A percentile compares a stretch with the other conserved stretches of the same genome.
These are phyloP conservation scores for Terfezia boudieri DNA, from an alignment of 495 filamentous ascomycete species.

Conservation along the genomic window DNA sequence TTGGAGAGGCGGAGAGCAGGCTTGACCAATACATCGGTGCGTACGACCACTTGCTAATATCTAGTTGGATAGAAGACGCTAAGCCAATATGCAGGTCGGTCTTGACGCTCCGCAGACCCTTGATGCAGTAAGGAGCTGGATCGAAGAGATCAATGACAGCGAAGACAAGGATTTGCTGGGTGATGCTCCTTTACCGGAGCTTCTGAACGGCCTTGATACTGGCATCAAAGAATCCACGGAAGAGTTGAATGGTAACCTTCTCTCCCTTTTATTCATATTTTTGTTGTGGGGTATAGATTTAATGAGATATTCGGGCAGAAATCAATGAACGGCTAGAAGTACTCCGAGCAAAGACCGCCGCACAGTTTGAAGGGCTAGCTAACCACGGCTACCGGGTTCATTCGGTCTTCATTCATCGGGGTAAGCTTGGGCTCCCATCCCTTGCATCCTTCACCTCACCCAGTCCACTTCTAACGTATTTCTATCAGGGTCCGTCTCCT, in stretches of 20 bases:
- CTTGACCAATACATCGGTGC: conserved; percentile 27
- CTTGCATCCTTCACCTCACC: too few relatives aligned
- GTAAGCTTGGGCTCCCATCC: conserved; percentile 17
- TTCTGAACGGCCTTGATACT: background rate
- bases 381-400: conserved; percentile 60
- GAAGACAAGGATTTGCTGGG: background rate
- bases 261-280: conserved; percentile 1
- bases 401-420: conserved; percentile 79
- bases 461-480: too few relatives aligned
- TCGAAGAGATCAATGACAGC: conserved; percentile 1
- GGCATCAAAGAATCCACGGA: background rate
- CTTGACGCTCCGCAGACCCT: conserved; percentile 11
- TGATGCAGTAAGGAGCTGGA: conserved; percentile 12
- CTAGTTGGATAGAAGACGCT: too few relatives aligned
- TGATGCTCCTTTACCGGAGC: background rate
- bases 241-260: background rate
- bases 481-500: conserved; percentile 26
- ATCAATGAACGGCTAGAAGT: conserved; percentile 30
- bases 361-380: conserved; percentile 36
- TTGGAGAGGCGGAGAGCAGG: conserved; percentile 29
- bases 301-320: background rate
- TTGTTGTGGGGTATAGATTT: too few relatives aligned
- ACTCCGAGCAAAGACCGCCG: conserved; percentile 30
- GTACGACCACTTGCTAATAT: background rate
- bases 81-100: conserved; percentile 7